A percentile compares a stretch with the other conserved stretches of the same genome.
Conservation (phyloP, 2,329 filamentous ascomycete genomes). For the Talaromyces sp. region DNA sequence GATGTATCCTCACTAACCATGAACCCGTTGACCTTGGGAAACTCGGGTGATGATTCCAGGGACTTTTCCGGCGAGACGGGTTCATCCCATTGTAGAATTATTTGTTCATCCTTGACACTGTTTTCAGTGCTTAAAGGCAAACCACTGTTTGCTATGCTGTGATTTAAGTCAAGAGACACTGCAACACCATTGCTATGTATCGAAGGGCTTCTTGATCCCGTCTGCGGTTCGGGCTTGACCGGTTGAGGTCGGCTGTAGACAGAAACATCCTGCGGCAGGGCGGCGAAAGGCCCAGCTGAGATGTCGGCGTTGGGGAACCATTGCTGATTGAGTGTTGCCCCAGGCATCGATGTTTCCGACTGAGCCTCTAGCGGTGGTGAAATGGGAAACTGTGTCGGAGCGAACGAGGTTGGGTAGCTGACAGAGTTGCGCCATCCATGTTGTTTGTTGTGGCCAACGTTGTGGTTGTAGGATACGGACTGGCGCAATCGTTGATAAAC, state of each 20-base stretch:
- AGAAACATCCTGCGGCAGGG: constrained; percentile 6
- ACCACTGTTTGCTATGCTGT: constrained; percentile 32
- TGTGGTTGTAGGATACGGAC: constrained; percentile 11
- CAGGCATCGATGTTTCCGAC: constrained; percentile 17
- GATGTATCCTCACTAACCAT: constrained; percentile 37
- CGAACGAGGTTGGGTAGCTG: constrained; percentile 9
- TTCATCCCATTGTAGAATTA: constrained; percentile 31
- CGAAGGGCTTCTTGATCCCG: constrained; percentile 39
- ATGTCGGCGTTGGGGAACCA: constrained; percentile 23
- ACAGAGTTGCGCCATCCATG: constrained; percentile 18
- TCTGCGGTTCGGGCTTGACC: constrained; percentile 25
- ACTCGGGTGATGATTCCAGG: constrained; percentile 28
- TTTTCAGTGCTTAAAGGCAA: constrained; percentile 31
- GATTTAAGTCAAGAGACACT: constrained; percentile 36
- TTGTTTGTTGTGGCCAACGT: not conserved
- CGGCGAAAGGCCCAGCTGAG: not conserved
- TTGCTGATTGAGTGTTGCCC: constrained; percentile 26
- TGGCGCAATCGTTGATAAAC: constrained; percentile 17
- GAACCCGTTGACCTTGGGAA: constrained; percentile 34
- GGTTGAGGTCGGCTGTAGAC: constrained; percentile 11
- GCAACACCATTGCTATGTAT: constrained; percentile 35
- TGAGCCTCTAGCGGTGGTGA: constrained; percentile 21
- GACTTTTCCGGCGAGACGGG: constrained; percentile 23
- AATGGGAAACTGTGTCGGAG: constrained; percentile 18
- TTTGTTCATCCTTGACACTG: constrained; percentile 32